A percentile compares a stretch with the other conserved stretches of the same genome.
Conservation (phyloP, 73 alveolate genomes). For the Loxodes magnus region DNA sequence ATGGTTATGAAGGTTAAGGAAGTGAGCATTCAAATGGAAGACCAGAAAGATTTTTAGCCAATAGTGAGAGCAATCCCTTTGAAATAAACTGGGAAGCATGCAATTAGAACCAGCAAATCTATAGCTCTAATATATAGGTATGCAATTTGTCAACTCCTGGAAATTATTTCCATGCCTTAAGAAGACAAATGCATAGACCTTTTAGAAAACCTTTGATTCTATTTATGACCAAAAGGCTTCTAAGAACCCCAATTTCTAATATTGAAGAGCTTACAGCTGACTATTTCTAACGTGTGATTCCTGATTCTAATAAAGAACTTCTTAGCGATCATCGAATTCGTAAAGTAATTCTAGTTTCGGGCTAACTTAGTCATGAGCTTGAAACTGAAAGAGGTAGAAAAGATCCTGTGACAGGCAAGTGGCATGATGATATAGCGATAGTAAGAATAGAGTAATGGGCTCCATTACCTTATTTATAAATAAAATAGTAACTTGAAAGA, state of each 20-base stretch:
- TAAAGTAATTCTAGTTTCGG: constrained; percentile 40
- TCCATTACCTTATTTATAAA: constrained; percentile 59
- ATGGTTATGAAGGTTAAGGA: constrained; percentile 86
- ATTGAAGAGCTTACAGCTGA: constrained; percentile 23
- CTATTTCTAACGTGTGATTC: constrained; percentile 37
- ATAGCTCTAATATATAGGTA: constrained; percentile 34
- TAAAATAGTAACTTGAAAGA: constrained; percentile 20
- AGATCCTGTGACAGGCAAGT: constrained; percentile 11
- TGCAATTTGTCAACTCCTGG: constrained; percentile 56
- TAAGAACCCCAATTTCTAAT: constrained; percentile 35
- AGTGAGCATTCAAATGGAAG: constrained; percentile 83
- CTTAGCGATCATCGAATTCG: constrained; percentile 15
- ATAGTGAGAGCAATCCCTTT: constrained; percentile 45
- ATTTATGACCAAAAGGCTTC: constrained; percentile 54
- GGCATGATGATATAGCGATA: constrained; percentile 11
- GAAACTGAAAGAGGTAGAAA: constrained; percentile 23
- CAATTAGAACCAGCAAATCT: constrained; percentile 6
- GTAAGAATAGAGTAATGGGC: constrained; percentile 59
- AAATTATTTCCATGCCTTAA: constrained; percentile 63
- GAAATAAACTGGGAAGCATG: constrained; percentile 19
- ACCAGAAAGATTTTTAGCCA: constrained; percentile 60
- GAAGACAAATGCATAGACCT: constrained; percentile 72
- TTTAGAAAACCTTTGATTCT: constrained; percentile 68
- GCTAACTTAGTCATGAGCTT: constrained; percentile 36
- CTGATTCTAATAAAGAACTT: constrained; percentile 14